A percentile compares a stretch with the other conserved stretches of the same genome.
phyloP scores from a whole-genome alignment of 2,329 filamentous ascomycete species.

The Neospermospora avenae region DNA sequence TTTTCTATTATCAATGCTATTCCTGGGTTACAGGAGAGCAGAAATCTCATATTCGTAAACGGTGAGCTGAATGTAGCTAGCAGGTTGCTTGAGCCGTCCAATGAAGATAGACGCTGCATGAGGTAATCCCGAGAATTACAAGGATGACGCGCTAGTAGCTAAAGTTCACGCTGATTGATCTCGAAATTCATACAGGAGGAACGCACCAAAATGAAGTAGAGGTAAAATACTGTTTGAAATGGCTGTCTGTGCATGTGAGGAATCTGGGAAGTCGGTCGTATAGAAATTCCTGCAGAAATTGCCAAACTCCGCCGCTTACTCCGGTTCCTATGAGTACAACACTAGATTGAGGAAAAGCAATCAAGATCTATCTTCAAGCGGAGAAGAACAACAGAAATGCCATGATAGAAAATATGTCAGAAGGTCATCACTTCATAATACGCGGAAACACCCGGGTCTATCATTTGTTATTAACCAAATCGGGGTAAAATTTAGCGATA shows the following conservation, averaged over 20 bases:
- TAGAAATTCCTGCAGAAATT: not conserved
- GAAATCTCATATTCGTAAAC: not conserved
- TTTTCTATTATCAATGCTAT: not conserved
- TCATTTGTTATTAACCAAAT: not conserved
- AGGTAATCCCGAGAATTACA: not conserved
- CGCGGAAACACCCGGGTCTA: not conserved
- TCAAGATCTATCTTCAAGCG: not conserved
- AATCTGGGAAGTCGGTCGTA: not conserved
- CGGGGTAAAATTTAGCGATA: not conserved
- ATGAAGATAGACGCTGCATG: not conserved
- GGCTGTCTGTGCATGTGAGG: not conserved
- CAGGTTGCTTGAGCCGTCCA: not conserved
- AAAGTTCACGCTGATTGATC: not conserved
- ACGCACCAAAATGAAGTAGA: not conserved
- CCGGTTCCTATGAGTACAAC: not conserved
- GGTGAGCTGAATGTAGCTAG: not conserved
- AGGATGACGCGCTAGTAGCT: not conserved
- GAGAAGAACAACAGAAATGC: not conserved
- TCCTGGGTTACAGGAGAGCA: not conserved
- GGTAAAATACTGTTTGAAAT: not conserved
- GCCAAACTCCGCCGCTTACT: constrained; percentile 2
- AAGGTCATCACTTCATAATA: constrained; percentile 4
- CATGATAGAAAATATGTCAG: not conserved
- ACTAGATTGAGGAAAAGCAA: not conserved
- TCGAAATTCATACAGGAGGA: not conserved